These are phyloP conservation scores for Botryobasidium botryosum DNA, from an alignment of 768 basidiomycete genomes.

Conservation along the genomic window DNA sequence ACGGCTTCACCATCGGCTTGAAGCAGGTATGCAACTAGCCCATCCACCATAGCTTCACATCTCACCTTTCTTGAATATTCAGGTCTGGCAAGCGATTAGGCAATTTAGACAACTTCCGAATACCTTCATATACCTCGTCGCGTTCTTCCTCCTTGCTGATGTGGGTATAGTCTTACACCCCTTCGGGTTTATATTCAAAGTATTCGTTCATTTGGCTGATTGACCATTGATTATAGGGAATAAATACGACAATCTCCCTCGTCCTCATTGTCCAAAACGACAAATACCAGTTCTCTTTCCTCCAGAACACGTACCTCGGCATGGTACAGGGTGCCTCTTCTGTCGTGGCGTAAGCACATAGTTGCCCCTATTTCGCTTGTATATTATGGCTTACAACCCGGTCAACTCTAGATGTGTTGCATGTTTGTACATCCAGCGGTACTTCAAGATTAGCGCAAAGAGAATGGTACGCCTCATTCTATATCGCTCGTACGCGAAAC, in stretches of 20 bases:
- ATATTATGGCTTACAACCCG: too few species aligned
- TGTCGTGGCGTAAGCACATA: too few species aligned
- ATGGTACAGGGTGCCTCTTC: too few species aligned
- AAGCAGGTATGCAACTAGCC: constrained; percentile 54
- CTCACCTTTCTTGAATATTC: constrained; percentile 2
- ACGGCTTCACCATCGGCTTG: constrained; percentile 70
- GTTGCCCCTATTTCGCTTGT: too few species aligned
- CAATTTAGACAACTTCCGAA: constrained; percentile 64
- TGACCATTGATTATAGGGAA: too few species aligned
- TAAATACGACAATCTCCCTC: constrained; percentile 65
- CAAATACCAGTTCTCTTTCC: constrained; percentile 64
- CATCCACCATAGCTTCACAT: too few species aligned
- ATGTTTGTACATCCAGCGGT: constrained; percentile 70
- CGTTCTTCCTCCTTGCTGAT: constrained; percentile 66
- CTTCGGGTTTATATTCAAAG: too few species aligned
- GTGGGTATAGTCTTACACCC: too few species aligned
- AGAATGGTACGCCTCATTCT: constrained; percentile 50
- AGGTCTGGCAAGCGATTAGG: constrained; percentile 64
- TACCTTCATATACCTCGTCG: constrained; percentile 64
- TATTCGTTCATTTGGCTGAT: too few species aligned
- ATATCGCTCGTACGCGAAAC: too few species aligned
- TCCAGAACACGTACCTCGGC: constrained; percentile 67
- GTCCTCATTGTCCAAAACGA: constrained; percentile 66
- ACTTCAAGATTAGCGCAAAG: constrained; percentile 67
- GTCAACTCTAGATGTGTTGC: constrained; percentile 31